Percentiles rank a stretch among this genome's conserved stretches.
Conservation (phyloP, 768 basidiomycete genomes). For the Tubosaeta brunneosetosa region DNA sequence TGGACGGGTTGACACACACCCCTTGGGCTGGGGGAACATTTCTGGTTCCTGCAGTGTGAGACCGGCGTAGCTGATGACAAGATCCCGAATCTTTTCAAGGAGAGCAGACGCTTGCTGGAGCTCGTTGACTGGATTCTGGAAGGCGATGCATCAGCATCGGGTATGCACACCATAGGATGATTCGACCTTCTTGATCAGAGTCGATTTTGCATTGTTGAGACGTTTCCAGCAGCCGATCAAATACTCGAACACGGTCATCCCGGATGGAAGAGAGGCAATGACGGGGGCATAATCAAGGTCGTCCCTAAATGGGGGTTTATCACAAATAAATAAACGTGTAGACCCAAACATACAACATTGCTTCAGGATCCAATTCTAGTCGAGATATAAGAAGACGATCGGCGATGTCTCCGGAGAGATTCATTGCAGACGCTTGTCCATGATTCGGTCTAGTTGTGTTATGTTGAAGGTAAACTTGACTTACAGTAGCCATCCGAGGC, state of each 20-base stretch:
- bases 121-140: conserved; percentile 52
- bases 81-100: conserved; percentile 75
- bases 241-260: conserved; percentile 86
- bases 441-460: background rate
- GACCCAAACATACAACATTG: conserved; percentile 55
- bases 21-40: conserved; percentile 88
- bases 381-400: conserved; percentile 83
- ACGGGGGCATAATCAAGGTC: conserved; percentile 73
- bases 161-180: background rate
- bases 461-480: background rate
- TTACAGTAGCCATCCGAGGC: conserved; percentile 51
- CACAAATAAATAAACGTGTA: background rate
- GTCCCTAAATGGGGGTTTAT: conserved; percentile 39
- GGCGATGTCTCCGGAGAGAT: conserved; percentile 52
- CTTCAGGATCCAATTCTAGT: conserved; percentile 71
- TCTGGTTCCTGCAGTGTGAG: conserved; percentile 86
- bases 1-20: conserved; percentile 41
- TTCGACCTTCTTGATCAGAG: conserved; percentile 60
- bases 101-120: conserved; percentile 53
- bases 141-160: conserved; percentile 33
- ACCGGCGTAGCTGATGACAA: conserved; percentile 86
- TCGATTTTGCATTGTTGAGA: conserved; percentile 50
- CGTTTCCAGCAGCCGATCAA: conserved; percentile 91
- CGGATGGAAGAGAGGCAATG: conserved; percentile 67
- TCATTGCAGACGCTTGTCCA: conserved; percentile 34